Evolutionary conservation across 2,329 filamentous ascomycete genomes (phyloP), one percentile per base, ranked within the genome.

Genomic region (Paraphoma sp.): DNA sequence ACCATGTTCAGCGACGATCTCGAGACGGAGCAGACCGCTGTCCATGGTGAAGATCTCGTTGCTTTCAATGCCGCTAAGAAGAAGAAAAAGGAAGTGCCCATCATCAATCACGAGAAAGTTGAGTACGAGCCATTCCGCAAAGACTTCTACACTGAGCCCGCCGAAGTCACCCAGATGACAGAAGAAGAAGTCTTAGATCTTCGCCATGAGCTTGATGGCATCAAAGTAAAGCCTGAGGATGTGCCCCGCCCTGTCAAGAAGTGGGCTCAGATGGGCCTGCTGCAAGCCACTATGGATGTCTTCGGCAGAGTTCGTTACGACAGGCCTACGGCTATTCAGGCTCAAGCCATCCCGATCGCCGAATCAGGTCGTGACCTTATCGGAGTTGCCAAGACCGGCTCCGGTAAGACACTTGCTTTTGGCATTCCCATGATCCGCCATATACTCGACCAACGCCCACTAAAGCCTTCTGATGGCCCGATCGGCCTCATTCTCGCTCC

Each of bases 321-420:
- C 53, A 90, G 88, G 71, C 93, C 95, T 0, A 98, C 95, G 0
- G 87, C 94, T 0, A 98, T 99, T 67, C 95, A 99, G 77, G 89
- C 93, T 77, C 95, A 99, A 77, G 95, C 95, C 2, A 88, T 98
- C 57, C 95, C 95, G 1, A 89, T 93, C 9, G 91, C 97, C 69
- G 97, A 98, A 91, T 96, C 93, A 29, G 95, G 95, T 9, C 87
- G 93, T 65, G 95, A 99, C 80, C 91, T 97, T 38, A 92, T 99
- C 62, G 95, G 93, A 64, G 93, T 99, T 51, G 95, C 95, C 16
- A 98, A 98, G 81, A 99, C 95, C 28, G 95, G 95, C 5, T 98
- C 95, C 28, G 95, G 95, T 74, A 99, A 99, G 81, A 99, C 95
- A 0, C 88, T 98, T 68, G 95, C 95, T 6, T 99, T 98, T 74